A percentile compares a stretch with the other conserved stretches of the same genome.
Evolutionary conservation across 1,284 basidiomycete genomes (phyloP).

Genomic region (Exobasidium cylindrosporum): DNA sequence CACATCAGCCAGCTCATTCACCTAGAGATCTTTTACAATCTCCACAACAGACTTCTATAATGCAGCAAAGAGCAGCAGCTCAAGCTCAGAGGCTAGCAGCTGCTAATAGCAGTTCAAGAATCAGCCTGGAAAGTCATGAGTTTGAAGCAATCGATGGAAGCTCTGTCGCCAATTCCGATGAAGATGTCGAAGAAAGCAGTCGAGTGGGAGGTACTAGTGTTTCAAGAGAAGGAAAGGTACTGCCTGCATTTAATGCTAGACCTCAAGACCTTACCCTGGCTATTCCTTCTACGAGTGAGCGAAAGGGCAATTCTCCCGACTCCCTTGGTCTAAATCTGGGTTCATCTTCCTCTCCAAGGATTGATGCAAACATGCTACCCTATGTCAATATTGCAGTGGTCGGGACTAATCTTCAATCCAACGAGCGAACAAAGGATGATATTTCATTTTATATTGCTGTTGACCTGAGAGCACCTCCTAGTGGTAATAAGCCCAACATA

Average conservation of each 20-base stretch:
- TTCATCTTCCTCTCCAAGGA: conserved; percentile 20
- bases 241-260: neutral
- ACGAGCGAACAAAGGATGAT: conserved; percentile 81
- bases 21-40: neutral
- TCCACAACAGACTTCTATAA: conserved; percentile 33
- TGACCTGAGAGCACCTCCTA: conserved; percentile 55
- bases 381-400: conserved; percentile 43
- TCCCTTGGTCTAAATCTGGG: neutral
- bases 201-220: neutral
- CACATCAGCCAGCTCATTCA: neutral
- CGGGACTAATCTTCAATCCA: conserved; percentile 71
- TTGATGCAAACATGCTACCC: conserved; percentile 41
- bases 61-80: conserved; percentile 44
- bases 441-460: conserved; percentile 71
- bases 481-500: conserved; percentile 52
- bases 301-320: neutral
- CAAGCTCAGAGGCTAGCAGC: conserved; percentile 17
- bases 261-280: neutral
- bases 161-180: conserved; percentile 30
- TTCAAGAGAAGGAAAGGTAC: neutral
- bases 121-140: conserved; percentile 25
- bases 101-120: neutral
- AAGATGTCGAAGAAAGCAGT: conserved; percentile 4
- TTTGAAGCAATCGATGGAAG: conserved; percentile 34
- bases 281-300: neutral